A percentile compares a stretch with the other conserved stretches of the same genome.
These are phyloP conservation scores for Oryza meridionalis DNA, from an alignment of 176 grass and related monocot species.

Conservation along the genomic window DNA sequence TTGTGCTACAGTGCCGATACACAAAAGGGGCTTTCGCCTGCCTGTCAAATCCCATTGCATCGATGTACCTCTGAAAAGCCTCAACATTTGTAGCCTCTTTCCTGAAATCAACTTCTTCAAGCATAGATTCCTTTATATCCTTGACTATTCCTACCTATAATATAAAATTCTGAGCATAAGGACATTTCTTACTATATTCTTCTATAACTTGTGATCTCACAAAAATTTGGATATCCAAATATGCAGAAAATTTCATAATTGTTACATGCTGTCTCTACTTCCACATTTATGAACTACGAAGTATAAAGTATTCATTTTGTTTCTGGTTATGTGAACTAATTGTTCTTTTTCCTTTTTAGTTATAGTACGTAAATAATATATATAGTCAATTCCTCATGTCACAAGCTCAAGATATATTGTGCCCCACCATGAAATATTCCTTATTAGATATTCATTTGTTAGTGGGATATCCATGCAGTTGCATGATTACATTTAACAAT, in stretches of 20 bases:
- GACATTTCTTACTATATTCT: conserved; percentile 20
- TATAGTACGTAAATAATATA: background rate
- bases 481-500: background rate
- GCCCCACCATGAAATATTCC: background rate
- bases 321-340: background rate
- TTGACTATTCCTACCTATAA: conserved; percentile 80
- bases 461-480: background rate
- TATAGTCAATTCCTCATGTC: background rate
- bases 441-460: background rate
- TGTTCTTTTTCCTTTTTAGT: background rate
- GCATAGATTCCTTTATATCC: conserved; percentile 98
- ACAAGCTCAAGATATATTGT: background rate
- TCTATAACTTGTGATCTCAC: background rate
- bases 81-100: conserved; percentile 95
- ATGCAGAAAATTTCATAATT: background rate
- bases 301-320: background rate
- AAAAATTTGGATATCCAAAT: conserved; percentile 3
- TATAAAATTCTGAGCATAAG: conserved; percentile 5
- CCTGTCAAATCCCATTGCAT: conserved; percentile 82
- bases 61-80: conserved; percentile 76
- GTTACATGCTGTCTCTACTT: background rate
- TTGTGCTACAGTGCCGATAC: conserved; percentile 82
- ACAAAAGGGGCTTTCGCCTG: conserved; percentile 93
- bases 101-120: conserved; percentile 97
- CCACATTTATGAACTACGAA: background rate